Percentiles rank a stretch among this genome's conserved stretches.
Evolutionary conservation across 805 yeast genomes (phyloP).

Genomic region (Zygosaccharomyces bailii): DNA sequence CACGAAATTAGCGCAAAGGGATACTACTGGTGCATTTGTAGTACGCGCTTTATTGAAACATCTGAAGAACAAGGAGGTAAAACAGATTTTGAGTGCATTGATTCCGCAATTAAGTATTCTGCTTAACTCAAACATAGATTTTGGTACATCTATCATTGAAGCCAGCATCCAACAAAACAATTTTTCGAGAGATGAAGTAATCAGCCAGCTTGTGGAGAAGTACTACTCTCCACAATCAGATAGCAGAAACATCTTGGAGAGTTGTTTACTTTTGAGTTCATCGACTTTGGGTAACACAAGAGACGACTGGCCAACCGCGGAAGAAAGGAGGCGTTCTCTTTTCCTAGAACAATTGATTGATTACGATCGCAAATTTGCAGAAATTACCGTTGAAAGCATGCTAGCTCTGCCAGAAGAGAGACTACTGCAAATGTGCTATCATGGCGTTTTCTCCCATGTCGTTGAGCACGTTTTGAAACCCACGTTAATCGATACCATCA

Average conservation of each 20-base stretch:
- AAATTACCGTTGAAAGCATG: constrained; percentile 56
- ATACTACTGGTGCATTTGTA: constrained; percentile 80
- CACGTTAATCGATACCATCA: constrained; percentile 46
- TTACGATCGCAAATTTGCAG: constrained; percentile 59
- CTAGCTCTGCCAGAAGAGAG: constrained; percentile 58
- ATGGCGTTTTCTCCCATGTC: constrained; percentile 89
- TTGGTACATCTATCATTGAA: constrained; percentile 63
- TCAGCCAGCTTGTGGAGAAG: constrained; percentile 45
- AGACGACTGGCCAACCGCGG: constrained; percentile 91
- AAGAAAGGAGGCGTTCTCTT: constrained; percentile 75
- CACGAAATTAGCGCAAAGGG: constrained; percentile 69
- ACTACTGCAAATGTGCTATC: constrained; percentile 70
- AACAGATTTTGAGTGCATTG: constrained; percentile 56
- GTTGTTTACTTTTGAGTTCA: constrained; percentile 56
- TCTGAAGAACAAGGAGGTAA: constrained; percentile 60
- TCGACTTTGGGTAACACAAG: constrained; percentile 79
- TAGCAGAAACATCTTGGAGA: constrained; percentile 55
- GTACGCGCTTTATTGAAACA: constrained; percentile 66
- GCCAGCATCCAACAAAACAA: constrained; percentile 57
- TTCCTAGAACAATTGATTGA: constrained; percentile 70
- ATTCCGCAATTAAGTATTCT: constrained; percentile 64
- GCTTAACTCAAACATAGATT: constrained; percentile 64
- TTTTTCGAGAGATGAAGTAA: constrained; percentile 58
- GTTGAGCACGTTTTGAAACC: constrained; percentile 63
- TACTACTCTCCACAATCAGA: constrained; percentile 41